Base-by-base conservation (phyloP, 2,329 filamentous ascomycete genomes). In the Aureobasidium sp. region DNA sequence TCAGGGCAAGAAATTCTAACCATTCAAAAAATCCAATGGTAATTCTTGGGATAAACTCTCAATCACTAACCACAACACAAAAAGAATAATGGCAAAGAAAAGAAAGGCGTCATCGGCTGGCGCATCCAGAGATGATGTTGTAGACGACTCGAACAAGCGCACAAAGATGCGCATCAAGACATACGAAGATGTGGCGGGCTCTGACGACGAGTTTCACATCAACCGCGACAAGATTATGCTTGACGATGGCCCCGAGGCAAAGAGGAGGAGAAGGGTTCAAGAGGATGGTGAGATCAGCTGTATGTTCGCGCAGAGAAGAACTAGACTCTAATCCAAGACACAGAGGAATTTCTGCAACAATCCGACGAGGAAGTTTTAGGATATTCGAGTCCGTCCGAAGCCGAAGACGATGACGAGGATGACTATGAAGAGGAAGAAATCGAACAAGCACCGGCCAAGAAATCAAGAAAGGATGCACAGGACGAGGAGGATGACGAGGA, bases 161-260 rank as follows among this genome's bases (percentile, higher is more conserved):
- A 58, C 87, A 39, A 84, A 85, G 58, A 81, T 91, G 65, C 70
- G 72, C 23, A 77, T 82, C 62, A 75, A 72, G 62, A 87, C 84
- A 2, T 93, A 83, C 74, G 87, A 93, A 74, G 91, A 96, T 75
- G 87, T 99, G 68, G 90, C 92, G 67, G 88, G 97, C 73, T 95
- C 91, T 1, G 91, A 96, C 74, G 94, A 99, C 74, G 91, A 96
- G 72, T 96, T 96, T 73, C 90, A 93, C 70, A 80, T 92, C 64
- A 88, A 92, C 66, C 85, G 89, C 66, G 94, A 99, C 75, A 88
- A 90, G 71, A 86, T 99, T 65, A 76, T 93, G 70, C 82, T 99
- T 41, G 90, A 96, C 34, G 91, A 96, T 67, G 88, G 82, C 37
- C 90, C 88, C 15, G 83, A 85, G 42, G 86, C 86, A 34, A 97